Evolutionary conservation across 441 rosid species (phyloP).

Genomic region (Melastoma candidum): DNA sequence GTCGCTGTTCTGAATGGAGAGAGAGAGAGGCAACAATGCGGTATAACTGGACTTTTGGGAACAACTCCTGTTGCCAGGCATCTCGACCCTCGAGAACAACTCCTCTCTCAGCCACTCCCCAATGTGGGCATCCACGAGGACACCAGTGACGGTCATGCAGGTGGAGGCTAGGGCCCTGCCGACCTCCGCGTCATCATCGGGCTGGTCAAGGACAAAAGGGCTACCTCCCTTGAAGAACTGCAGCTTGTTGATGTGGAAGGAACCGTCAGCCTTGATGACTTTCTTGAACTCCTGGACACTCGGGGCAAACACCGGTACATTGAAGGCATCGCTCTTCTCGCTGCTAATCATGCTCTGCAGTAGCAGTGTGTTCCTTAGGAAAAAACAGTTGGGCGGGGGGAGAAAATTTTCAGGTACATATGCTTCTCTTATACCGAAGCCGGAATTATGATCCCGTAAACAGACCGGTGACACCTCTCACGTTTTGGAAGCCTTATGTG

Average conservation of each 20-base stretch:
- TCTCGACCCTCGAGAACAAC: constrained; percentile 51
- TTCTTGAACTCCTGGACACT: constrained; percentile 77
- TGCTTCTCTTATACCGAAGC: constrained; percentile 62
- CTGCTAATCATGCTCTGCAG: constrained; percentile 53
- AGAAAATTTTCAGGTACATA: constrained; percentile 48
- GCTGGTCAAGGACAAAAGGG: constrained; percentile 77
- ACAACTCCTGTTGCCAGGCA: constrained; percentile 40
- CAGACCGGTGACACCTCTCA: constrained; percentile 54
- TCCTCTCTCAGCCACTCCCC: constrained; percentile 70
- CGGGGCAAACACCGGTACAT: constrained; percentile 88
- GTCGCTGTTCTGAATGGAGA: constrained; percentile 4
- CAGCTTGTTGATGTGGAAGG: constrained; percentile 59
- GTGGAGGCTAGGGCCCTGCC: constrained; percentile 64
- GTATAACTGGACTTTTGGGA: constrained; percentile 70
- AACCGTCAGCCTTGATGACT: constrained; percentile 72
- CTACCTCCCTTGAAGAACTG: constrained; percentile 89
- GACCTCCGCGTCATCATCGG: constrained; percentile 53
- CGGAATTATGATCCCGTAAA: constrained; percentile 58
- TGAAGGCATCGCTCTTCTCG: constrained; percentile 74
- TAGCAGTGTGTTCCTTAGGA: constrained; percentile 37
- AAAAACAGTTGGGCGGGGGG: constrained; percentile 52
- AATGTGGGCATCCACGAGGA: constrained; percentile 83
- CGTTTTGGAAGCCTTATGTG: constrained; percentile 87
- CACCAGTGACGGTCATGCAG: constrained; percentile 77
- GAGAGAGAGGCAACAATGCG: constrained; percentile 87